Evolutionary conservation across 2,329 filamentous ascomycete species (phyloP).

Genomic region (Ceratocystis colombiana): DNA sequence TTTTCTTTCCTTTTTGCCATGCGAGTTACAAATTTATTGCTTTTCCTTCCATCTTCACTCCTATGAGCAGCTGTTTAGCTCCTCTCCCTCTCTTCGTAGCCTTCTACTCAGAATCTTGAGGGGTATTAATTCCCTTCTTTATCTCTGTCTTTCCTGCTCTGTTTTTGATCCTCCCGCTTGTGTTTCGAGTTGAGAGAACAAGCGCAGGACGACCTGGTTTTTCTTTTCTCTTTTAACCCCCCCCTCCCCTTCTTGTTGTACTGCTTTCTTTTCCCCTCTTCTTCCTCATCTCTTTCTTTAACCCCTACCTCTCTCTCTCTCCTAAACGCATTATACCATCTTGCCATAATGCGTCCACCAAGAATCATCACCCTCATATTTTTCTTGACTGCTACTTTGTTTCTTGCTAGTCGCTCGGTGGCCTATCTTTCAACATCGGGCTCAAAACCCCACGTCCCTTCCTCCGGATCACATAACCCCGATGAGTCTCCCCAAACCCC

Average conservation of each 20-base stretch:
- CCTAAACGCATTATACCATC: not conserved
- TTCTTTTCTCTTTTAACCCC: not conserved
- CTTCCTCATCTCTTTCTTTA: not conserved
- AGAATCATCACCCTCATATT: conserved; percentile 45
- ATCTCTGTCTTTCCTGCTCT: not conserved
- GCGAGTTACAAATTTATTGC: too few species aligned
- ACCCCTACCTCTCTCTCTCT: not conserved
- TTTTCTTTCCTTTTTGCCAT: not conserved
- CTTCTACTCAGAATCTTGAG: not conserved
- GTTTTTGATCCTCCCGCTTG: not conserved
- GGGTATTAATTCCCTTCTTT: not conserved
- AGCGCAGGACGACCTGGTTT: not conserved
- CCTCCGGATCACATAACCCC: conserved; percentile 27
- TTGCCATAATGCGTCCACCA: conserved; percentile 41
- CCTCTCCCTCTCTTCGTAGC: not conserved
- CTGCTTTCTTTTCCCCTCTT: conserved; percentile 1
- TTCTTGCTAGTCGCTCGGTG: conserved; percentile 30
- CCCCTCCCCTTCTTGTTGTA: not conserved
- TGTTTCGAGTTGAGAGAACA: conserved; percentile 1
- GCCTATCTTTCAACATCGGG: conserved; percentile 28
- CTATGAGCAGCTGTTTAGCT: not conserved
- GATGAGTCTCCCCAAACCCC: not conserved
- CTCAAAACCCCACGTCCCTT: conserved; percentile 26
- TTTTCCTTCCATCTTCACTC: not conserved
- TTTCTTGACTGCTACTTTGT: conserved; percentile 45